A percentile compares a stretch with the other conserved stretches of the same genome.
phyloP scores from a whole-genome alignment of 352 stramenopile genomes.

The Phytophthora hybrid region DNA sequence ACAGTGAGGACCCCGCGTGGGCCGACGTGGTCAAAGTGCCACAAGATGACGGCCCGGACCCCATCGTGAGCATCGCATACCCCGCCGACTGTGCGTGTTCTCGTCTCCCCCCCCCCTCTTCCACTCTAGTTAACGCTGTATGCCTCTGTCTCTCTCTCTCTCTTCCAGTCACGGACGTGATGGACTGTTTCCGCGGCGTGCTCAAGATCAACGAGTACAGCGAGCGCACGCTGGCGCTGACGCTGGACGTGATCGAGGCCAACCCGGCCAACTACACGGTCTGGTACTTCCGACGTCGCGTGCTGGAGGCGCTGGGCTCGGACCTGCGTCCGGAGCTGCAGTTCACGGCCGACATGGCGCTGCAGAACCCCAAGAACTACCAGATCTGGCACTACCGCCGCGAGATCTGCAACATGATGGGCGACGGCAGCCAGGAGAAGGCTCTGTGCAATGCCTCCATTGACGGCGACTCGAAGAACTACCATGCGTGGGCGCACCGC shows the following conservation, averaged over 20 bases:
- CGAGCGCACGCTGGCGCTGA: conserved; percentile 92
- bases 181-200: conserved; percentile 96
- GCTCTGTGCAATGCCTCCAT: conserved; percentile 94
- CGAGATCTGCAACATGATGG: conserved; percentile 90
- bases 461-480: conserved; percentile 98
- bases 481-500: conserved; percentile 98
- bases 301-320: conserved; percentile 83
- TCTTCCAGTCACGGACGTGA: conserved; percentile 79
- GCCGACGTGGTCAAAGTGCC: conserved; percentile 85
- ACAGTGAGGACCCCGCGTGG: conserved; percentile 75
- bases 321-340: conserved; percentile 74
- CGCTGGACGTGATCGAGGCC: conserved; percentile 92
- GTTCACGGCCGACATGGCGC: conserved; percentile 88
- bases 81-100: conserved; percentile 64
- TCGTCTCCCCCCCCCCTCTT: neutral
- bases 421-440: conserved; percentile 91
- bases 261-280: conserved; percentile 99
- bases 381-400: conserved; percentile 99
- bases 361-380: conserved; percentile 99
- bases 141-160: neutral
- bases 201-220: conserved; percentile 92
- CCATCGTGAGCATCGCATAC: conserved; percentile 85
- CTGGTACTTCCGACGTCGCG: conserved; percentile 95
- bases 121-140: neutral
- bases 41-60: conserved; percentile 84